Percentiles rank a stretch among this genome's conserved stretches.
Conservation (phyloP, 352 stramenopile genomes). For the Phytopythium oedochilum region DNA sequence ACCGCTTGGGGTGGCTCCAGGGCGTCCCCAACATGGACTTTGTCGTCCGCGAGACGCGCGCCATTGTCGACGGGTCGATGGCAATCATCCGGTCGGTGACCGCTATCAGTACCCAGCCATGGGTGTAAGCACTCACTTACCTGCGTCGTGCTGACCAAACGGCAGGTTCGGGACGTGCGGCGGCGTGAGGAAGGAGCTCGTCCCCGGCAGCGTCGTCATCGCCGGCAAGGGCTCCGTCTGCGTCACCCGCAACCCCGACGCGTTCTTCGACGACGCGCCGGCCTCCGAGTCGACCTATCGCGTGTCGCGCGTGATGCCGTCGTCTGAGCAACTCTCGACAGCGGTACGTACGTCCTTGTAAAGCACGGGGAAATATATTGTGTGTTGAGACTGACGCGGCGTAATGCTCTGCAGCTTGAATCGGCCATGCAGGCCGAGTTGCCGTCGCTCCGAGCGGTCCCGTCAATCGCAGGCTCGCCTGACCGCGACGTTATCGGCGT, state of each 20-base stretch:
- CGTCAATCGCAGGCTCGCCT: conserved; percentile 8
- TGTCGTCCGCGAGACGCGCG: conserved; percentile 53
- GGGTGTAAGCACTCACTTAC: too few relatives aligned
- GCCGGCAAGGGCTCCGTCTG: conserved; percentile 39
- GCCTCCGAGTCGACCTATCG: conserved; percentile 19
- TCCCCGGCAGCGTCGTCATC: conserved; percentile 49
- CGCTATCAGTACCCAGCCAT: too few relatives aligned
- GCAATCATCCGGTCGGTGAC: conserved; percentile 36
- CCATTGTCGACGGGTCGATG: conserved; percentile 42
- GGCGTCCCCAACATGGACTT: conserved; percentile 76
- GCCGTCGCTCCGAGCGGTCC: conserved; percentile 11
- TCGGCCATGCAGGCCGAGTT: conserved; percentile 20
- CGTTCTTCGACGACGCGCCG: conserved; percentile 32
- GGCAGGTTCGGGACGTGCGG: conserved; percentile 54
- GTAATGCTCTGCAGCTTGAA: conserved; percentile 13
- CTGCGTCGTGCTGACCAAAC: neutral
- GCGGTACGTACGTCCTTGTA: conserved; percentile 9
- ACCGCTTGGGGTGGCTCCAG: too few relatives aligned
- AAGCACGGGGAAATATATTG: neutral
- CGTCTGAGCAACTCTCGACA: conserved; percentile 21
- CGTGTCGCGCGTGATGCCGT: conserved; percentile 30
- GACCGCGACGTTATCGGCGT: conserved; percentile 17
- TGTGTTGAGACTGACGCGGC: neutral
- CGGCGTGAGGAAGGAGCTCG: conserved; percentile 25
- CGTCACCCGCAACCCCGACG: conserved; percentile 42